A percentile compares a stretch with the other conserved stretches of the same genome.
Evolutionary conservation across 345 rosid genomes (phyloP).

Genomic region (Citrus inodora): DNA sequence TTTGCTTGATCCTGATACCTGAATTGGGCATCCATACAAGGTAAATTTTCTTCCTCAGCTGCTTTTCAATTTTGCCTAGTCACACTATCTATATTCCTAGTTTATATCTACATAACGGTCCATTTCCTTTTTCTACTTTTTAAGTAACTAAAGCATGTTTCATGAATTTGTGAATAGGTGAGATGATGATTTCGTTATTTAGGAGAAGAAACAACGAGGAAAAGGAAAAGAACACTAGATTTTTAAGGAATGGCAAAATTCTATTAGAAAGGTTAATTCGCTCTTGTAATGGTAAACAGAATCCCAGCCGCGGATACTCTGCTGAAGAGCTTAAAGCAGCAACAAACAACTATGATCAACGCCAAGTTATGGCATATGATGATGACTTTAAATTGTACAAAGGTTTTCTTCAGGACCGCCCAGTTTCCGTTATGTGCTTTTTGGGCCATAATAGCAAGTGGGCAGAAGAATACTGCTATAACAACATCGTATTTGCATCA

Average conservation of each 20-base stretch:
- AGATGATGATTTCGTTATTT: not conserved
- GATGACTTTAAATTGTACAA: not conserved
- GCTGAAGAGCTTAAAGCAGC: constrained; percentile 10
- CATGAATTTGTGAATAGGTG: not conserved
- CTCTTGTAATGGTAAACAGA: constrained; percentile 14
- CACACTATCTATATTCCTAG: no score
- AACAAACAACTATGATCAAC: not conserved
- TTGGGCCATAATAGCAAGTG: no score
- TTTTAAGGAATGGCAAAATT: constrained; percentile 17
- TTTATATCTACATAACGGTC: no score
- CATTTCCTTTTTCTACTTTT: no score
- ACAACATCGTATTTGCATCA: constrained; percentile 10
- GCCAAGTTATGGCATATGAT: not conserved
- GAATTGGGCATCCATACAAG: not conserved
- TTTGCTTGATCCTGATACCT: not conserved
- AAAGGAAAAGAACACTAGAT: not conserved
- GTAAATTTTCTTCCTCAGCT: not conserved
- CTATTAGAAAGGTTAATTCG: constrained; percentile 12
- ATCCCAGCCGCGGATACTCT: constrained; percentile 11
- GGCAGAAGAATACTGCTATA: not conserved
- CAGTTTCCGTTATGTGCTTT: constrained; percentile 11
- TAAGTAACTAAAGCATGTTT: no score
- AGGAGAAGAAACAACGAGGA: not conserved
- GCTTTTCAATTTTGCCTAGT: not conserved
- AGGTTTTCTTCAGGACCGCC: constrained; percentile 12